Evolutionary conservation across 169 alveolate genomes (phyloP), one percentile per base, ranked within the genome.

Genomic region (Toxoplasma gondii): DNA sequence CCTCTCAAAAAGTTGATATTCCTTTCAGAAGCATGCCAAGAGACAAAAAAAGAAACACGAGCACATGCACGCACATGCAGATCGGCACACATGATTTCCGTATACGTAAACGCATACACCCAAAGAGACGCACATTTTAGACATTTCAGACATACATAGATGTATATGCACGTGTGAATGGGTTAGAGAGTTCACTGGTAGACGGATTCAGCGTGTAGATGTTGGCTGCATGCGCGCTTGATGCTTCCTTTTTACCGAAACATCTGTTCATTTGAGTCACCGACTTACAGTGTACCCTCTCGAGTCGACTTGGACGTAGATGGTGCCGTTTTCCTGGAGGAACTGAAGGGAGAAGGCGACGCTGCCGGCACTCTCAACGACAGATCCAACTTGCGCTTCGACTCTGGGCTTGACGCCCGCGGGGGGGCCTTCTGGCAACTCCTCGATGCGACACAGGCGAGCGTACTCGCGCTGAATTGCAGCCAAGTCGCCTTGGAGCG

Each of bases 311-410:
- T 36, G 86, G 45, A 78, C 86, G 86, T 78, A 78, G 45, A 36
- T 78, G 39, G 45, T 19, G 44, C 4, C 49, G 45, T 41, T n/a
- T 78, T 78, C 86, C 45, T 38, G 49, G 39, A 16, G 27, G 86
- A 78, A 78, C 39, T 10, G 49, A 16, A 78, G 86, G 29, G 86
- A 78, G 44, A 78, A 78, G 45, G 39, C 22, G 39, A 78, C 10
- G 45, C 86, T 78, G 39, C 86, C 86, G 86, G 24, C 86, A 19
- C n/a, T 45, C 45, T 78, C 86, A 27, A 38, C 86, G 39, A 78
- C 45, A 16, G 39, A 10, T 17, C 86, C 86, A 45, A 31, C 86
- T 19, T 78, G 12, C 44, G 44, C 39, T 2, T 16, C 27, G 1
- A 31, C 45, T 7, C 45, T 64, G 36, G 19, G 53, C 90, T 36